Conservation (phyloP, 768 basidiomycete genomes). For the Pisolithus albus region DNA sequence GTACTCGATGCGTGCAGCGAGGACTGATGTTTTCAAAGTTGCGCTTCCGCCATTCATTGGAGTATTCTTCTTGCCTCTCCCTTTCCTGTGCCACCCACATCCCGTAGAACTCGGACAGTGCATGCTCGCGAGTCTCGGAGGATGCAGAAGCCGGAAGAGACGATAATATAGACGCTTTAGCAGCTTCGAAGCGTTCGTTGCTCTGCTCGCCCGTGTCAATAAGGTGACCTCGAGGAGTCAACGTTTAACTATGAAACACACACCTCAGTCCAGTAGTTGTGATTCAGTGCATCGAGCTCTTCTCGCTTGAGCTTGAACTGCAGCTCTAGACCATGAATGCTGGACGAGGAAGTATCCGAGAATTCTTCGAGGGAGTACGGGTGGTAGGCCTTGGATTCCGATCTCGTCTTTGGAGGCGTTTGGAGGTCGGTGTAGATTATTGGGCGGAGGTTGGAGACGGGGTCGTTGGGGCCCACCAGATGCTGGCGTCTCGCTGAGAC, state of each 20-base stretch:
- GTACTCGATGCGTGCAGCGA: slow-evolving; percentile 53
- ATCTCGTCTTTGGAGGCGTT: slow-evolving; percentile 21
- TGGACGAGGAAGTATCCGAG: slow-evolving; percentile 22
- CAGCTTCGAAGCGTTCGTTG: slow-evolving; percentile 73
- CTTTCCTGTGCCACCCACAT: slow-evolving; percentile 72
- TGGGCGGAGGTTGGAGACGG: slow-evolving; percentile 73
- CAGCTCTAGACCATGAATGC: slow-evolving; percentile 45
- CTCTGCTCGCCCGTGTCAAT: slow-evolving; percentile 39
- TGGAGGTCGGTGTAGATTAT: slow-evolving; percentile 63
- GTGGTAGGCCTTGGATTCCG: slow-evolving; percentile 35
- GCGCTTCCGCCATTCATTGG: slow-evolving; percentile 57
- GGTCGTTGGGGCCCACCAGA: slow-evolving; percentile 67
- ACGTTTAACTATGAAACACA: slow-evolving; percentile 21
- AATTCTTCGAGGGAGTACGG: slow-evolving; percentile 82
- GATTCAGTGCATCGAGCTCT: slow-evolving; percentile 67
- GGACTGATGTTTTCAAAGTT: slow-evolving; percentile 49
- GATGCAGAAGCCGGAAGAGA: slow-evolving; percentile 48
- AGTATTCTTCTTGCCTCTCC: slow-evolving; percentile 50
- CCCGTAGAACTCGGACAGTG: slow-evolving; percentile 65
- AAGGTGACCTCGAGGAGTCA: not conserved
- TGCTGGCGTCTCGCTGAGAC: slow-evolving; percentile 24
- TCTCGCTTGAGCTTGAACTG: slow-evolving; percentile 67
- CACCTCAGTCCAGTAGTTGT: slow-evolving; percentile 78
- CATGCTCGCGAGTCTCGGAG: slow-evolving; percentile 53
- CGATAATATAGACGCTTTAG: slow-evolving; percentile 50